phyloP scores from a whole-genome alignment of 768 basidiomycete genomes.

The Russula sp. region DNA sequence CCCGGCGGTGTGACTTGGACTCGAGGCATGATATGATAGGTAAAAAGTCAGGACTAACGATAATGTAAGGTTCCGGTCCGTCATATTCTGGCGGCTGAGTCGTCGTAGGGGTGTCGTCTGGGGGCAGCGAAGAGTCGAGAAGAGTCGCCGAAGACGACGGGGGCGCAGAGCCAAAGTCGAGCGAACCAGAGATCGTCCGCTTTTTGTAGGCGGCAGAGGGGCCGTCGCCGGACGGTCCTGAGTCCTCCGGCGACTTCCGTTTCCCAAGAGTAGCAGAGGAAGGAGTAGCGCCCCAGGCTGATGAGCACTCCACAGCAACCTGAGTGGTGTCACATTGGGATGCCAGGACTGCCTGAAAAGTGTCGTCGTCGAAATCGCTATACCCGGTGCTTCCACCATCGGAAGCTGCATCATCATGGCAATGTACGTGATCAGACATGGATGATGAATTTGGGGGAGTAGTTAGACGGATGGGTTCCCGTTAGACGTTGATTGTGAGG shows the following conservation, averaged over 20 bases:
- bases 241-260: slow-evolving; percentile 11
- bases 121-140: not conserved
- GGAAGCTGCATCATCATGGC: not conserved
- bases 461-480: too few relatives aligned
- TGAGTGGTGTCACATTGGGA: not conserved
- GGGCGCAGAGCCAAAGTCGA: not conserved
- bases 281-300: not conserved
- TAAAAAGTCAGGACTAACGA: slow-evolving; percentile 1
- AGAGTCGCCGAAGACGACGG: not conserved
- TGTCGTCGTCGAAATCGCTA: slow-evolving; percentile 16
- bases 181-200: not conserved
- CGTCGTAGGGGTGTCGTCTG: not conserved
- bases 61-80: not conserved
- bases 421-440: not conserved
- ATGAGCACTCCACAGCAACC: not conserved
- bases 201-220: not conserved
- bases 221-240: too few relatives aligned
- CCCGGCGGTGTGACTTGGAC: too few relatives aligned
- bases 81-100: not conserved
- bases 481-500: not conserved
- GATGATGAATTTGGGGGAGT: not conserved
- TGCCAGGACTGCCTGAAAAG: not conserved
- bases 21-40: not conserved
- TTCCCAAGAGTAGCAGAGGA: slow-evolving; percentile 5
- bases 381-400: slow-evolving; percentile 9